These are phyloP conservation scores for Castanea mollissima DNA, from an alignment of 306 rosid genomes.

Conservation along the genomic window DNA sequence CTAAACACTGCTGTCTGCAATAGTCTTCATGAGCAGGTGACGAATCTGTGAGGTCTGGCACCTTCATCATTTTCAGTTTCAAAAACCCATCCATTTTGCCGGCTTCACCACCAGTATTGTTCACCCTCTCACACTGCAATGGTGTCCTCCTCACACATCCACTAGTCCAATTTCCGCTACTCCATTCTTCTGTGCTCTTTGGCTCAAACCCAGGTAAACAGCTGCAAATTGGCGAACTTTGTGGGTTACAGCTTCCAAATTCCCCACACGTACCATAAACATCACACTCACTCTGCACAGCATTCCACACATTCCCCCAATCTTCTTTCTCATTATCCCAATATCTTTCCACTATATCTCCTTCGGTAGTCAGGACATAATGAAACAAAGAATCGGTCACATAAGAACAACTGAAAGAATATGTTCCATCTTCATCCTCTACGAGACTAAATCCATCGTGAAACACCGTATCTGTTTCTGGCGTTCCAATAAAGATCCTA, in stretches of 20 bases:
- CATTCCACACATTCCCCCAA: not conserved
- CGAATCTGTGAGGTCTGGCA: too few relatives aligned
- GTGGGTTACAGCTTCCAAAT: constrained; percentile 1
- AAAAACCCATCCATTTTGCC: too few relatives aligned
- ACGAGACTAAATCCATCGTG: constrained; percentile 11
- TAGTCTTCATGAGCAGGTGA: too few relatives aligned
- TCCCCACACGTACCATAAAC: constrained; percentile 27
- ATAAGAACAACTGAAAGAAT: not conserved
- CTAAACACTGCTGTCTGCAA: too few relatives aligned
- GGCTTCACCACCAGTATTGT: too few relatives aligned
- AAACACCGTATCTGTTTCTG: constrained; percentile 24
- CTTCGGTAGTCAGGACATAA: constrained; percentile 4
- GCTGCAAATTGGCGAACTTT: not conserved
- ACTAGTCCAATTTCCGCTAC: too few relatives aligned
- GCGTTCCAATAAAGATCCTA: constrained; percentile 28
- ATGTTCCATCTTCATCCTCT: too few relatives aligned
- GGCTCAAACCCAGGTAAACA: too few relatives aligned
- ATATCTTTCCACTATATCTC: not conserved
- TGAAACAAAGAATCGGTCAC: not conserved
- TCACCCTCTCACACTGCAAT: too few relatives aligned
- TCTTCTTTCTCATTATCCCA: not conserved
- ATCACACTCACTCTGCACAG: constrained; percentile 11
- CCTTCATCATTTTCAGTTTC: too few relatives aligned
- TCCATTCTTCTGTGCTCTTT: too few relatives aligned
- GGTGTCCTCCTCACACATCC: too few relatives aligned